Evolutionary conservation across 768 basidiomycete genomes (phyloP).

Genomic region (Auriscalpium orientale): DNA sequence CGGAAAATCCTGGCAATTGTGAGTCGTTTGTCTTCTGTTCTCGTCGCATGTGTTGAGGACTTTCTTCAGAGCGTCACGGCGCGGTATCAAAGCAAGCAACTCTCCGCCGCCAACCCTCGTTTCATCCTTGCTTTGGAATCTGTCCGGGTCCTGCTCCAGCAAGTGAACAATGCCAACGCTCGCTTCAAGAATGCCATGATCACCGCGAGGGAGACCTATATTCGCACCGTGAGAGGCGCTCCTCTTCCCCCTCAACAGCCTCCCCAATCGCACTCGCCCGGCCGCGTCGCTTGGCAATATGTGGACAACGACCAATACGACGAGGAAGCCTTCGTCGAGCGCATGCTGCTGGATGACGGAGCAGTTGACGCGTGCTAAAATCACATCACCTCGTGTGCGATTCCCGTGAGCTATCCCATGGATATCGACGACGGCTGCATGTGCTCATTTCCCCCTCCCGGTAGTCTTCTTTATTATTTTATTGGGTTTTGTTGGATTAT

Average conservation of each 20-base stretch:
- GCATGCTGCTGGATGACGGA: constrained; percentile 39
- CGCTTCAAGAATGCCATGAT: constrained; percentile 1
- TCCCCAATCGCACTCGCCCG: neutral
- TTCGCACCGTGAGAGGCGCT: neutral
- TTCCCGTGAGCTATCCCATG: constrained; percentile 48
- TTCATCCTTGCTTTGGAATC: constrained; percentile 11
- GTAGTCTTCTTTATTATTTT: too few species aligned
- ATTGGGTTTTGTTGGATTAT: too few species aligned
- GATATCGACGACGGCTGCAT: constrained; percentile 30
- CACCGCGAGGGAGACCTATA: neutral
- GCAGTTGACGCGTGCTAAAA: constrained; percentile 46
- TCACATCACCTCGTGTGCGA: constrained; percentile 37
- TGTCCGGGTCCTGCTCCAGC: constrained; percentile 12
- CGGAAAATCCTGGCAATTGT: constrained; percentile 2
- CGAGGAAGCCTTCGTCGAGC: constrained; percentile 61
- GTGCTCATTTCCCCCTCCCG: too few species aligned
- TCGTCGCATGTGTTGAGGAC: neutral
- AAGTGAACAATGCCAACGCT: constrained; percentile 10
- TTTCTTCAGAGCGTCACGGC: constrained; percentile 7
- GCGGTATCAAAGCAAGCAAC: constrained; percentile 6
- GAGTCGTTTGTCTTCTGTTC: constrained; percentile 6
- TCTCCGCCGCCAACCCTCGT: constrained; percentile 5
- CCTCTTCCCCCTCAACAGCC: neutral
- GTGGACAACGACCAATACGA: constrained; percentile 44
- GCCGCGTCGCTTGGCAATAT: constrained; percentile 1